phyloP scores from a whole-genome alignment of 805 yeast genomes.

The Torulaspora franciscae region DNA sequence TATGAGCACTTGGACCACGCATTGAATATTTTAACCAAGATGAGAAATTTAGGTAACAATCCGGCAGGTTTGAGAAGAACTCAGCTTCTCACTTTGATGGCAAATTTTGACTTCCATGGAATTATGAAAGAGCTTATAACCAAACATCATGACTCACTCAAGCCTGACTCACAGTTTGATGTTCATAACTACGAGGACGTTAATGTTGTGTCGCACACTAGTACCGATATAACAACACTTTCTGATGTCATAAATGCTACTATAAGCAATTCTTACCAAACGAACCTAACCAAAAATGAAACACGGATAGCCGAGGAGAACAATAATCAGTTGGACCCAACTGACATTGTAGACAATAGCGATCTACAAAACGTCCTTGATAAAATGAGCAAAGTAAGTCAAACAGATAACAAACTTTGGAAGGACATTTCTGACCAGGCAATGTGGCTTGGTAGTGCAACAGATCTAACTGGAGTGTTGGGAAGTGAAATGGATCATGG shows the following conservation, averaged over 20 bases:
- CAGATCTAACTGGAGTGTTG: constrained; percentile 30
- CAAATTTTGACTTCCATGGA: constrained; percentile 64
- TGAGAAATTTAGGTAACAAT: constrained; percentile 73
- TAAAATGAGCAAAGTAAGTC: constrained; percentile 33
- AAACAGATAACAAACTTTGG: constrained; percentile 57
- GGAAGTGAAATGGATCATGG: constrained; percentile 26
- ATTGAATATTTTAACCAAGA: constrained; percentile 58
- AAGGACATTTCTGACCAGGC: constrained; percentile 74
- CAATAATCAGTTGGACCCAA: constrained; percentile 30
- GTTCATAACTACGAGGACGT: constrained; percentile 17
- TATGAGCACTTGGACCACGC: constrained; percentile 69
- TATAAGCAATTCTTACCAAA: constrained; percentile 18
- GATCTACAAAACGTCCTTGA: constrained; percentile 35
- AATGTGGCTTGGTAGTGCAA: constrained; percentile 56
- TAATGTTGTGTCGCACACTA: constrained; percentile 19
- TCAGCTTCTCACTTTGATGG: constrained; percentile 59
- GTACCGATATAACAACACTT: constrained; percentile 16
- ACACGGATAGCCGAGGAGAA: constrained; percentile 28
- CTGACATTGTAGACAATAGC: constrained; percentile 34
- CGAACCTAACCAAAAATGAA: constrained; percentile 16
- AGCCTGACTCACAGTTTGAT: constrained; percentile 23
- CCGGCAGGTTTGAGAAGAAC: constrained; percentile 75
- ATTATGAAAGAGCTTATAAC: constrained; percentile 52
- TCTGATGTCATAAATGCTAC: constrained; percentile 24
- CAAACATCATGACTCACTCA: constrained; percentile 49